Evolutionary conservation across 2,329 filamentous ascomycete genomes (phyloP), one percentile per base, ranked within the genome.

Genomic region (Amesomyces nigricolor): DNA sequence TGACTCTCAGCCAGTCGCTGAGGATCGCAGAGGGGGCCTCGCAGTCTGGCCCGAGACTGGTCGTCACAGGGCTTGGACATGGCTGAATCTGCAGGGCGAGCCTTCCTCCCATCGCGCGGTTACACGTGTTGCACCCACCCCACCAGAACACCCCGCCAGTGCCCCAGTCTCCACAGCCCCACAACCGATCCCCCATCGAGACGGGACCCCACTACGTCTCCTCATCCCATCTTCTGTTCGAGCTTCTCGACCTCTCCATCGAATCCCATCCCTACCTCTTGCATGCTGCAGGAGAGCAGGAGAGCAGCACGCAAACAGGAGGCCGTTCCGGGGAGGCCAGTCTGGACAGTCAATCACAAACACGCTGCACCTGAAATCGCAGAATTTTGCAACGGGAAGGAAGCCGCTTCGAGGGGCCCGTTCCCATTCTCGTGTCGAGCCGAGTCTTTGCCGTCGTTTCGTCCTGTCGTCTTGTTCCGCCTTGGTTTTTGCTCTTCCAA

Each of bases 61-160:
- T 35, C 32, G 32, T 35, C 32, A 35, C 30, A 32, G 30, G 30
- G 32, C 32, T 11, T 35, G 32, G 32, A 35, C 32, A 35, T 35
- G 32, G 9, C 11, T 35, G 32, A 13, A 35, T 13, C 8, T 35
- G 32, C 32, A 35, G 32, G 32, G 8, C 11, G 32, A 9, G 32
- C 9, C 32, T 35, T 35, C 32, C 32, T 44, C 38, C 57, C 57
- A 59, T 51, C 50, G 57, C 53, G 26, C 40, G 32, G 53, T 56
- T 59, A 59, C 57, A 59, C 57, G 57, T 59, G 57, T 56, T 56
- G 57, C 42, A 54, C 53, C 53, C 42, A 54, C 53, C 53, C 57
- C 57, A 56, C 52, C 17, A 44, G 17, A 16, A 11, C 16, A 32
- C 17, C 26, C 46, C 38, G 30, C 30, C 40, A 40, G 38, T 40